A percentile compares a stretch with the other conserved stretches of the same genome.
phyloP scores from a whole-genome alignment of 1,284 basidiomycete species.

The Cryptococcus sp. region DNA sequence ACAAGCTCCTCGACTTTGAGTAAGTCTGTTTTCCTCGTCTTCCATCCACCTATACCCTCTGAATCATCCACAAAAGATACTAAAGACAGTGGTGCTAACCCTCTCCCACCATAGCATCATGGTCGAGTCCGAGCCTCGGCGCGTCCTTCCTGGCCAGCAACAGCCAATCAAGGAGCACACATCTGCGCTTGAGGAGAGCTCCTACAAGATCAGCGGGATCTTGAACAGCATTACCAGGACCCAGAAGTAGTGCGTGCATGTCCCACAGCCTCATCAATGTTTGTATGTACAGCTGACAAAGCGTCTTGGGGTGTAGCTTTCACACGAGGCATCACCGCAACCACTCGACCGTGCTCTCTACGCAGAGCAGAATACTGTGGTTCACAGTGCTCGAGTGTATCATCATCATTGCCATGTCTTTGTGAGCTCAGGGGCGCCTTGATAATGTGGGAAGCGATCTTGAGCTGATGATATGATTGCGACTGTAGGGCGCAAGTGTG shows the following conservation, averaged over 20 bases:
- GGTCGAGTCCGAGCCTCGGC: conserved; percentile 89
- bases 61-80: background rate
- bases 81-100: background rate
- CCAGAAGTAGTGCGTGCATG: conserved; percentile 73
- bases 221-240: conserved; percentile 80
- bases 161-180: conserved; percentile 76
- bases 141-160: conserved; percentile 71
- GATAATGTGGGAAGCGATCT: background rate
- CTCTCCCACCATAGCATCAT: conserved; percentile 59
- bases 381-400: conserved; percentile 75
- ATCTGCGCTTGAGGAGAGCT: conserved; percentile 83
- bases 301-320: conserved; percentile 26
- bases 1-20: conserved; percentile 94
- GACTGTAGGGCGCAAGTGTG: conserved; percentile 74
- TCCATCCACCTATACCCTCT: background rate
- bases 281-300: background rate
- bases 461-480: background rate
- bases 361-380: conserved; percentile 68
- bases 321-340: conserved; percentile 44
- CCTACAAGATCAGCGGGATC: conserved; percentile 81
- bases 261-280: background rate
- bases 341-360: conserved; percentile 41
- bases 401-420: conserved; percentile 73
- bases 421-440: conserved; percentile 48
- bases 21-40: conserved; percentile 27